Conservation (phyloP, 2,329 filamentous ascomycete species). For the Epichloe amarillans region DNA sequence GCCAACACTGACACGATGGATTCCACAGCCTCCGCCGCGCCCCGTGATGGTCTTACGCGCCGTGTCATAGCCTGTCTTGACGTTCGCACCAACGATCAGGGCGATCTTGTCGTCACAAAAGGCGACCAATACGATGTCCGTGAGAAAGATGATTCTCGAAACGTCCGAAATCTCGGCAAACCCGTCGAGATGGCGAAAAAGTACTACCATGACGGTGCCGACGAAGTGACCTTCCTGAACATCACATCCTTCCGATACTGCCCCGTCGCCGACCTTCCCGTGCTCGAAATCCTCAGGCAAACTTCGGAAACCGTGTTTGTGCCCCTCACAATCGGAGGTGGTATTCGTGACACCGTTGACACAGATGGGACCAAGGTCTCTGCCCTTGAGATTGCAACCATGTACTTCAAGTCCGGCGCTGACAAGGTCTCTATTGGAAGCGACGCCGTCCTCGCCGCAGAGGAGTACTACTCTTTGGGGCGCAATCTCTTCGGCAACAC, state of each 20-base stretch:
- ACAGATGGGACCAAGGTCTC: conserved; percentile 75
- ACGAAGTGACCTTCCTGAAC: conserved; percentile 96
- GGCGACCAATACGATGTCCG: conserved; percentile 98
- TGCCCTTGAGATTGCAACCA: conserved; percentile 81
- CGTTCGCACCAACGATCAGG: conserved; percentile 84
- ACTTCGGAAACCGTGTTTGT: conserved; percentile 91
- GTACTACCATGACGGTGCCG: conserved; percentile 94
- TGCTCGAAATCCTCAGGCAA: conserved; percentile 82
- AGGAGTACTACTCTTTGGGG: conserved; percentile 69
- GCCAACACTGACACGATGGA: conserved; percentile 3
- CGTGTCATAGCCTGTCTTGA: conserved; percentile 93
- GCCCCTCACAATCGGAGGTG: conserved; percentile 86
- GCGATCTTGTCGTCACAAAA: conserved; percentile 94
- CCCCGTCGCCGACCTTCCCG: conserved; percentile 79
- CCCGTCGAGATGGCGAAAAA: conserved; percentile 85
- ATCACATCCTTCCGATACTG: conserved; percentile 97
- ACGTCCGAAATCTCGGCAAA: conserved; percentile 87
- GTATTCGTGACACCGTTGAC: conserved; percentile 86
- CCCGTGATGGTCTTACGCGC: conserved; percentile 64
- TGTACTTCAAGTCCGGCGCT: conserved; percentile 95
- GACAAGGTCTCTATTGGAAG: conserved; percentile 97
- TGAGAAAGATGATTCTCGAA: conserved; percentile 56
- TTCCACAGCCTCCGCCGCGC: conserved; percentile 9
- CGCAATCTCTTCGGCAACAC: conserved; percentile 63
- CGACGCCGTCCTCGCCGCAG: conserved; percentile 84